phyloP scores from a whole-genome alignment of 345 rosid species.

The Gossypium stocksii region DNA sequence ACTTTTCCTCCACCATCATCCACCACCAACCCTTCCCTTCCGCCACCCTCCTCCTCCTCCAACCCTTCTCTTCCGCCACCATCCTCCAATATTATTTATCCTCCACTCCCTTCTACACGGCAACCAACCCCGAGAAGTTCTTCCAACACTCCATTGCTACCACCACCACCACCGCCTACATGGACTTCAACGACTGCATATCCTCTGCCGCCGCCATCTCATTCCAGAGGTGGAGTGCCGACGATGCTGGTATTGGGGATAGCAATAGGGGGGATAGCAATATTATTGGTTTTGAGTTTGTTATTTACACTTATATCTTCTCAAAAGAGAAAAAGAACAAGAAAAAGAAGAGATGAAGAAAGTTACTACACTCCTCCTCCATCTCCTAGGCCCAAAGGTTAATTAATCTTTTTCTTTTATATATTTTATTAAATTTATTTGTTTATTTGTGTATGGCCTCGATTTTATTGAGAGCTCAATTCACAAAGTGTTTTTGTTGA shows the following conservation, averaged over 20 bases:
- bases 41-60: too few species aligned
- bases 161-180: constrained; percentile 30
- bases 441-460: too few species aligned
- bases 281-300: constrained; percentile 41
- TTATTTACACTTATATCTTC: constrained; percentile 39
- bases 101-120: constrained; percentile 42
- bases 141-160: constrained; percentile 19
- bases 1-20: background rate
- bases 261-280: constrained; percentile 54
- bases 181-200: constrained; percentile 22
- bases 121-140: constrained; percentile 27
- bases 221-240: constrained; percentile 24
- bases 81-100: constrained; percentile 18
- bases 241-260: constrained; percentile 61
- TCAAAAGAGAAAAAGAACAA: constrained; percentile 33
- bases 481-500: too few species aligned
- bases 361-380: constrained; percentile 19
- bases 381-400: constrained; percentile 33
- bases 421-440: background rate
- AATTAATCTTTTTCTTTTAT: background rate
- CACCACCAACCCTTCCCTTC: background rate
- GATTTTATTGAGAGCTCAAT: background rate
- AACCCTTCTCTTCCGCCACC: background rate
- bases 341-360: constrained; percentile 24
- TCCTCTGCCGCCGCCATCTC: constrained; percentile 26